phyloP scores from a whole-genome alignment of 331 rosid genomes.

The Quercus tomentella region DNA sequence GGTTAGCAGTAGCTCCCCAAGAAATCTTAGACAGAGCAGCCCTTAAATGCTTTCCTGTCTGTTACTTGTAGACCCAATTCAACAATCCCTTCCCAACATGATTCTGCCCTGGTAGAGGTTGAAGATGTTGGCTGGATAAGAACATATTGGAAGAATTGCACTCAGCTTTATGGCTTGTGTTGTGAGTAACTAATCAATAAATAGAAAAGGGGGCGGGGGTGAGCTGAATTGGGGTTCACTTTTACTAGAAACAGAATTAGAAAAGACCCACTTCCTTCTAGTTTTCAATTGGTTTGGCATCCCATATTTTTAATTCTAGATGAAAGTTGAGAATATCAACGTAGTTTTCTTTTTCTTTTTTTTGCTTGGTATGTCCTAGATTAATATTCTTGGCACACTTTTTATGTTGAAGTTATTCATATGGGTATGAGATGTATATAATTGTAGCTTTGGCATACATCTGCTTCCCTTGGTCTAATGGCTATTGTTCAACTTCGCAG shows the following conservation, averaged over 20 bases:
- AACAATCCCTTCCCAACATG: too few species aligned
- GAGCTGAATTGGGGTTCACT: neutral
- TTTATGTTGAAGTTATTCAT: neutral
- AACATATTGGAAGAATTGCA: neutral
- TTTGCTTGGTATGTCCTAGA: neutral
- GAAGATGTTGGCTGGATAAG: neutral
- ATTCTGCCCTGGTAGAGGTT: too few species aligned
- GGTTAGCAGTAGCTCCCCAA: too few species aligned
- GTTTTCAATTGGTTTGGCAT: neutral
- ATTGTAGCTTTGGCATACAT: neutral
- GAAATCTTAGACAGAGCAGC: too few species aligned
- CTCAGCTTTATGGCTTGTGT: neutral
- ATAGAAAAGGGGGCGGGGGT: too few species aligned
- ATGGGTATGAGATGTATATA: neutral
- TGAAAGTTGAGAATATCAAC: neutral
- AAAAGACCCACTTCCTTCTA: neutral
- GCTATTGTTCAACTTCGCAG: constrained; percentile 39
- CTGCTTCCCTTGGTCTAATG: constrained; percentile 10
- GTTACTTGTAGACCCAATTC: too few species aligned
- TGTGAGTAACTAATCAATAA: too few species aligned
- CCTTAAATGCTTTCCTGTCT: too few species aligned
- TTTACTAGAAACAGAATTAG: neutral
- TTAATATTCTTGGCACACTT: neutral
- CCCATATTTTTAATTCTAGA: neutral
- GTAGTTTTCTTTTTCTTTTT: neutral